phyloP scores from a whole-genome alignment of 2,329 filamentous ascomycete genomes.

The Penicillium expansum region DNA sequence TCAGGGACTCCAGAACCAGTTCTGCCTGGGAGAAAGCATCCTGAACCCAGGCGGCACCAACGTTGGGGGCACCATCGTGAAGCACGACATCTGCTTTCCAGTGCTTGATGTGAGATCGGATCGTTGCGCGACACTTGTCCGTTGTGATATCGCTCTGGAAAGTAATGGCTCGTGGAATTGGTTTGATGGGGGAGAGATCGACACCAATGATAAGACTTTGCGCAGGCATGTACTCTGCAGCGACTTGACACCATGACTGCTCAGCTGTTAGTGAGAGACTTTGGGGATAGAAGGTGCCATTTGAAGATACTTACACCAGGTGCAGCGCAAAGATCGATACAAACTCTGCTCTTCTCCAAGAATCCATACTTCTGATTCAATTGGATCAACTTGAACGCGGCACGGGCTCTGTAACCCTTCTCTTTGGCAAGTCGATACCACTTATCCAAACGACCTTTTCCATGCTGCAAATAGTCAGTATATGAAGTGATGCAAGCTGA shows the following conservation, averaged over 20 bases:
- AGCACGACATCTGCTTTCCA: slow-evolving; percentile 95
- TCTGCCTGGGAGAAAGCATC: slow-evolving; percentile 98
- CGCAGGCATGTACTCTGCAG: slow-evolving; percentile 88
- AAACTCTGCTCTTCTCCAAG: slow-evolving; percentile 91
- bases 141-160: slow-evolving; percentile 99
- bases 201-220: slow-evolving; percentile 90
- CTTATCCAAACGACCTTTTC: slow-evolving; percentile 97
- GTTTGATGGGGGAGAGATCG: slow-evolving; percentile 91
- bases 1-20: slow-evolving; percentile 83
- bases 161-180: slow-evolving; percentile 88
- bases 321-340: slow-evolving; percentile 95
- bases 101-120: slow-evolving; percentile 85
- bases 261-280: slow-evolving; percentile 19
- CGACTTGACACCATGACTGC: slow-evolving; percentile 93
- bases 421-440: slow-evolving; percentile 99
- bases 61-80: slow-evolving; percentile 96
- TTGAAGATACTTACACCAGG: slow-evolving; percentile 66
- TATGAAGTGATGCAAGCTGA: not conserved
- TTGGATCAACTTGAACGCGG: slow-evolving; percentile 96
- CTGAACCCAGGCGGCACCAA: slow-evolving; percentile 96
- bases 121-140: slow-evolving; percentile 88
- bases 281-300: not conserved
- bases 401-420: slow-evolving; percentile 92
- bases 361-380: slow-evolving; percentile 99
- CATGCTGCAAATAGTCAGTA: slow-evolving; percentile 58